Base-by-base conservation (phyloP, 2,329 filamentous ascomycete species). In the Fusarium fracticaudum region DNA sequence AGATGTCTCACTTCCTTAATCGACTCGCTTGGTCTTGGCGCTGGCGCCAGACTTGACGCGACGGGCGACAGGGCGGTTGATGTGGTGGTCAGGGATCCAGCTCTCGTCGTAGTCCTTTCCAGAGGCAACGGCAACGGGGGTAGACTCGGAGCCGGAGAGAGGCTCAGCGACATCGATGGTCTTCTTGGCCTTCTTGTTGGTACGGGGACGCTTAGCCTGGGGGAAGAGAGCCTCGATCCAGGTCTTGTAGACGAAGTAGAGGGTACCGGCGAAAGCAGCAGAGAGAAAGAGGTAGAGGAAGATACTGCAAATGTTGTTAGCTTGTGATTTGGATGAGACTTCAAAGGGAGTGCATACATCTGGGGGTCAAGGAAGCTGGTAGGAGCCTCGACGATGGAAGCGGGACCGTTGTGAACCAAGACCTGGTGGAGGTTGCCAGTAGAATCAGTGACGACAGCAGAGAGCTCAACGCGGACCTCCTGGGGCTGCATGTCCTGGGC, bases 211-310 rank as follows among this genome's bases (percentile, higher is more conserved):
- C 87, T 94, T 93, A 76, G 92, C 91, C 88, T 98, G 94, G 55
- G 96, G 96, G 88, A 98, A 98, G 81, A 99, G 93, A 20, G 95
- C 92, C 79, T 95, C 94, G 85, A 99, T 93, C 95, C 96, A 98
- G 80, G 96, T 97, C 87, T 93, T 96, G 90, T 99, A 99, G 86
- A 98, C 94, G 85, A 98, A 98, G 91, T 96, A 98, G 82, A 93
- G 90, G 61, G 92, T 94, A 72, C 93, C 95, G 75, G 85, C 91
- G 82, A 97, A 97, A 73, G 88, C 90, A 71, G 89, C 91, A 61
- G 92, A 87, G 78, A 99, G 93, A 87, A 98, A 92, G 82, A 98
- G 88, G 88, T 98, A 98, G 73, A 99, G 91, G 91, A 99, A 99
- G 86, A 98, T 94, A 82, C 96, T 98, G 63, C 20, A 15, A 7